Evolutionary conservation across 306 rosid species (phyloP).

Genomic region (Fragaria iinumae): DNA sequence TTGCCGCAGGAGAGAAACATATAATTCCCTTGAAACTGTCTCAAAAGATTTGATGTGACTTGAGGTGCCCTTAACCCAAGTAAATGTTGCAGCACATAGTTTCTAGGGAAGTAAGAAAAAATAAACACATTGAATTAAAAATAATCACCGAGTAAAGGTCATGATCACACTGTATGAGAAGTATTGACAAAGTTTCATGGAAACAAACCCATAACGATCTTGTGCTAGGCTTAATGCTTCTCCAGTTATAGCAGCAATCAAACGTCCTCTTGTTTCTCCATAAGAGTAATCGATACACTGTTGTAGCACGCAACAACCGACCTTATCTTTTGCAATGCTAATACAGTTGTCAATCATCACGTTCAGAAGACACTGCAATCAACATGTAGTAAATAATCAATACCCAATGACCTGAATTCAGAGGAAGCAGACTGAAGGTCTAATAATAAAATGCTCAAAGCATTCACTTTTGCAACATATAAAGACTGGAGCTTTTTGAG

Average conservation of each 20-base stretch:
- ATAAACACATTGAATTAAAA: not conserved
- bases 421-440: not conserved
- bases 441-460: not conserved
- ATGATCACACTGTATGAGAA: conserved; percentile 4
- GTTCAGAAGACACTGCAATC: conserved; percentile 45
- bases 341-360: conserved; percentile 37
- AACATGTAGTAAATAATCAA: conserved; percentile 27
- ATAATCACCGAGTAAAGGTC: conserved; percentile 2
- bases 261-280: conserved; percentile 34
- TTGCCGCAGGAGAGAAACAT: conserved; percentile 49
- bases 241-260: conserved; percentile 30
- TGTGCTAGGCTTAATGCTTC: conserved; percentile 36
- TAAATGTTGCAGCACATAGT: conserved; percentile 70
- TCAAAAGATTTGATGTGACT: conserved; percentile 30
- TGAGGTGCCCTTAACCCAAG: conserved; percentile 33
- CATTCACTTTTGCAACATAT: not conserved
- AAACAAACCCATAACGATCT: conserved; percentile 61
- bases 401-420: conserved; percentile 8
- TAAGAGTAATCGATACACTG: conserved; percentile 36
- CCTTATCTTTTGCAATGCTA: conserved; percentile 50
- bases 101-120: conserved; percentile 37
- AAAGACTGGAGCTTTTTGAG: conserved; percentile 13
- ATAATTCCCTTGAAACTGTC: conserved; percentile 38
- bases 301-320: conserved; percentile 63
- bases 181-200: not conserved